Percentiles rank a stretch among this genome's conserved stretches.
These are phyloP conservation scores for Mycena amicta DNA, from an alignment of 768 basidiomycete genomes.

Conservation along the genomic window DNA sequence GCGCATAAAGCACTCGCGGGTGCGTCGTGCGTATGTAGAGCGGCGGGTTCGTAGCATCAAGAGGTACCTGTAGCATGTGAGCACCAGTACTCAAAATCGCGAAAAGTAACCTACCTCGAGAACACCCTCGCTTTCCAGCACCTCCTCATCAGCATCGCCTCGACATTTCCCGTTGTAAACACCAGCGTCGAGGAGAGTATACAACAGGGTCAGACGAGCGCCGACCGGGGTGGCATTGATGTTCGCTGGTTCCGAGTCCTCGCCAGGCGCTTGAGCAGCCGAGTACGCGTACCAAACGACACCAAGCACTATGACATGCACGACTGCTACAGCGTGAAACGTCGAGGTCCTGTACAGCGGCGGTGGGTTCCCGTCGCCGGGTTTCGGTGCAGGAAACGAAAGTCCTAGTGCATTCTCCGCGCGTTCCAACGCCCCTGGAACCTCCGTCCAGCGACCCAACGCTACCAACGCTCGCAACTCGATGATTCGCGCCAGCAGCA, in stretches of 20 bases:
- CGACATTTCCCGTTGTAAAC: constrained; percentile 22
- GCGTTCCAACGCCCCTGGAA: constrained; percentile 47
- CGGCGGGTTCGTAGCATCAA: constrained; percentile 40
- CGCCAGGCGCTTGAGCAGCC: neutral
- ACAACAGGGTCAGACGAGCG: constrained; percentile 58
- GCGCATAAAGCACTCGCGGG: constrained; percentile 61
- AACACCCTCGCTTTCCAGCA: constrained; percentile 37
- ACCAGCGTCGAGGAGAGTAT: constrained; percentile 68
- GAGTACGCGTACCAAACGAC: constrained; percentile 63
- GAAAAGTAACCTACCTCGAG: constrained; percentile 29
- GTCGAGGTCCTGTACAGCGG: constrained; percentile 22
- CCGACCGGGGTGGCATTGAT: constrained; percentile 44
- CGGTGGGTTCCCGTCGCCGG: neutral
- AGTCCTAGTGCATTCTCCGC: constrained; percentile 56
- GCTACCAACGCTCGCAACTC: constrained; percentile 59
- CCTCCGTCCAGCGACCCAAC: constrained; percentile 55
- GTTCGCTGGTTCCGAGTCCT: no score
- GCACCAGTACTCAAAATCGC: neutral
- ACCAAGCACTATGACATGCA: constrained; percentile 66
- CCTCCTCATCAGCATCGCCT: constrained; percentile 35
- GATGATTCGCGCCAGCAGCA: constrained; percentile 54
- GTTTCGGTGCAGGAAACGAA: constrained; percentile 22
- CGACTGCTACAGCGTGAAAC: constrained; percentile 36
- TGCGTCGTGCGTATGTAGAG: constrained; percentile 65
- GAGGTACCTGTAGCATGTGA: constrained; percentile 39